Percentiles rank a stretch among this genome's conserved stretches.
These are phyloP conservation scores for Pueraria montana DNA, from an alignment of 306 rosid species.

Conservation along the genomic window DNA sequence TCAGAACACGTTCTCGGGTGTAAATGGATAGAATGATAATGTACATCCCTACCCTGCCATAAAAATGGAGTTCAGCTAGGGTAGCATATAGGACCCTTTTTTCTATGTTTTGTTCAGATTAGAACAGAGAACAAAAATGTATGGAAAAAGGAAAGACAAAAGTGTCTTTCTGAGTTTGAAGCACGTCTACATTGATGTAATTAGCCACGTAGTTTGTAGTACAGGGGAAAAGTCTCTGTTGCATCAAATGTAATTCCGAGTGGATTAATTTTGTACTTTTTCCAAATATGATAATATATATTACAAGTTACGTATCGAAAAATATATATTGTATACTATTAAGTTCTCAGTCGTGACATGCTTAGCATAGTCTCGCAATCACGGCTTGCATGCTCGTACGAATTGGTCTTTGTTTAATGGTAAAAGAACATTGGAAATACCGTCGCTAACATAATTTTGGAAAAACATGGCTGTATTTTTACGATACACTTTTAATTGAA, in stretches of 20 bases:
- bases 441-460: not conserved
- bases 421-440: conserved; percentile 41
- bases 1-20: conserved; percentile 56
- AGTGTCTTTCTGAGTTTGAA: conserved; percentile 56
- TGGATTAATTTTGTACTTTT: conserved; percentile 38
- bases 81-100: conserved; percentile 52
- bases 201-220: conserved; percentile 45
- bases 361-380: not conserved
- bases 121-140: conserved; percentile 49
- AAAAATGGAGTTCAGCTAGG: conserved; percentile 48
- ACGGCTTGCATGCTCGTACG: conserved; percentile 33
- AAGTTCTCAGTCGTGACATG: conserved; percentile 26
- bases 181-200: conserved; percentile 53
- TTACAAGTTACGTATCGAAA: conserved; percentile 36
- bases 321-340: not conserved
- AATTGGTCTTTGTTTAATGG: conserved; percentile 40
- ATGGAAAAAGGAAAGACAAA: conserved; percentile 54
- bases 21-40: conserved; percentile 46
- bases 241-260: conserved; percentile 46
- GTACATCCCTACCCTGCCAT: conserved; percentile 54
- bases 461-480: conserved; percentile 15
- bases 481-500: not conserved
- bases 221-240: conserved; percentile 44
- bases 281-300: conserved; percentile 37
- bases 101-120: conserved; percentile 44